Evolutionary conservation across 345 rosid genomes (phyloP).

Genomic region (Carallia brachiata): DNA sequence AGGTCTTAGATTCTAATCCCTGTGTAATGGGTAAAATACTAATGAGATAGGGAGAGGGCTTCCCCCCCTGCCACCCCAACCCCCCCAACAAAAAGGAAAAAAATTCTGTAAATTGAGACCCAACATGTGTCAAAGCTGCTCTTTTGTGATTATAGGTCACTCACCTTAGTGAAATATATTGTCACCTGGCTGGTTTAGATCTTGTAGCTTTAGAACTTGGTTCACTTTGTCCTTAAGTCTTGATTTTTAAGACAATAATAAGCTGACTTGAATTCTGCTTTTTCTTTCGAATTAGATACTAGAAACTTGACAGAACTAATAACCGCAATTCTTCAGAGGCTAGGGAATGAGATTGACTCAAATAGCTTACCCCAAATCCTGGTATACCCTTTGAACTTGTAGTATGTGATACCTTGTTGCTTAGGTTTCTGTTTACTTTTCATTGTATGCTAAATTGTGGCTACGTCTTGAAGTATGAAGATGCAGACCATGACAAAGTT

Average conservation of each 20-base stretch:
- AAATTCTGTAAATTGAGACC: not conserved
- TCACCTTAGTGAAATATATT: not conserved
- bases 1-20: too few relatives aligned
- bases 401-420: not conserved
- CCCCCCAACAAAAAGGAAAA: not conserved
- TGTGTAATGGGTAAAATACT: too few relatives aligned
- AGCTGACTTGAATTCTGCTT: slow-evolving; percentile 16
- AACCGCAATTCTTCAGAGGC: slow-evolving; percentile 81
- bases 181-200: not conserved
- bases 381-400: slow-evolving; percentile 39
- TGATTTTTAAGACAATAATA: not conserved
- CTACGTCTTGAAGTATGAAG: slow-evolving; percentile 67
- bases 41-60: too few relatives aligned
- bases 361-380: slow-evolving; percentile 78
- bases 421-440: not conserved
- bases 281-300: slow-evolving; percentile 49
- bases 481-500: slow-evolving; percentile 92
- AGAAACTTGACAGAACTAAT: slow-evolving; percentile 72
- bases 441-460: slow-evolving; percentile 16
- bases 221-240: not conserved
- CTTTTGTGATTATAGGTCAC: slow-evolving; percentile 8
- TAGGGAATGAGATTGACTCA: slow-evolving; percentile 80
- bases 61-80: too few relatives aligned
- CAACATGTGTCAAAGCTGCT: not conserved
- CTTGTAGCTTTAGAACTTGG: not conserved